A percentile compares a stretch with the other conserved stretches of the same genome.
phyloP scores from a whole-genome alignment of 2,329 filamentous ascomycete genomes.

The Exophiala mesophila region DNA sequence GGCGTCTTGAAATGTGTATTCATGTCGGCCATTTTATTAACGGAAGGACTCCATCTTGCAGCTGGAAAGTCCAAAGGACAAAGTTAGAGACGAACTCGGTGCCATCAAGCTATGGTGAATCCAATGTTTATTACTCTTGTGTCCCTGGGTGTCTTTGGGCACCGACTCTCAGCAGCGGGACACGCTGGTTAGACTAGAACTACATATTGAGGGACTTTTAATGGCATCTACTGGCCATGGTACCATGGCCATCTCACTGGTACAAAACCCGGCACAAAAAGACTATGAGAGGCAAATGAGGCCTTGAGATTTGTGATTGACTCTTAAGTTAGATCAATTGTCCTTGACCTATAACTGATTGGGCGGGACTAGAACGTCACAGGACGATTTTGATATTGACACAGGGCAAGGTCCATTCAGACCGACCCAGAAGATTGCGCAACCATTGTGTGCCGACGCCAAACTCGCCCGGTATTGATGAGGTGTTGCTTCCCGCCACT shows the following conservation, averaged over 20 bases:
- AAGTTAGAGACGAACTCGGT: too few relatives aligned
- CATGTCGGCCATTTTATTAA: slow-evolving; percentile 2
- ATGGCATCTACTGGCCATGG: slow-evolving; percentile 2
- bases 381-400: slow-evolving; percentile 64
- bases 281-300: too few relatives aligned
- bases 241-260: too few relatives aligned
- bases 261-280: too few relatives aligned
- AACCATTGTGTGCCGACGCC: slow-evolving; percentile 82
- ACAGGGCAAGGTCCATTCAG: slow-evolving; percentile 88
- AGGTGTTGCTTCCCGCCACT: slow-evolving; percentile 36
- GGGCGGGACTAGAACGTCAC: too few relatives aligned
- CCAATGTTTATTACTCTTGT: too few relatives aligned
- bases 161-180: slow-evolving; percentile 3
- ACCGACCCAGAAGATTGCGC: slow-evolving; percentile 70
- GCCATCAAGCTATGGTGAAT: too few relatives aligned
- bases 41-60: not conserved
- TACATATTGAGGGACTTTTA: slow-evolving; percentile 12
- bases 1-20: slow-evolving; percentile 20
- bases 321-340: too few relatives aligned
- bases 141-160: slow-evolving; percentile 11
- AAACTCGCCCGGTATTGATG: slow-evolving; percentile 50
- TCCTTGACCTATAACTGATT: too few relatives aligned
- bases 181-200: slow-evolving; percentile 19
- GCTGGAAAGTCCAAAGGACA: too few relatives aligned
- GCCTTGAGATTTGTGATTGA: too few relatives aligned